A percentile compares a stretch with the other conserved stretches of the same genome.
These are phyloP conservation scores for Clitopilus hobsonii DNA, from an alignment of 768 basidiomycete species.

Conservation along the genomic window DNA sequence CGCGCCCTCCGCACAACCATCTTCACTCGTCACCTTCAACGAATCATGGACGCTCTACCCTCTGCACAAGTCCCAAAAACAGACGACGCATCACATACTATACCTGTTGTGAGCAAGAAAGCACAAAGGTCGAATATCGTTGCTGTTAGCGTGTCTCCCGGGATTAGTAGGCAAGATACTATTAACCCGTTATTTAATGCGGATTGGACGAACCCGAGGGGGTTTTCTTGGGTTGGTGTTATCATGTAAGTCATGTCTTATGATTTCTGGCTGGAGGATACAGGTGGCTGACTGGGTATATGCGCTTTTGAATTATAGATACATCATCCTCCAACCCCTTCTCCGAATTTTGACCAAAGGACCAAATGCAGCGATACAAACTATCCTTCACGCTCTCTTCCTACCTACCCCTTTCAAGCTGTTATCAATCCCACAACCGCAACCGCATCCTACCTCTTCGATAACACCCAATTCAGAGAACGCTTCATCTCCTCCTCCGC, in stretches of 20 bases:
- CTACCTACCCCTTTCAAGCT: conserved; percentile 76
- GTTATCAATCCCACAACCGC: conserved; percentile 18
- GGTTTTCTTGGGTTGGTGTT: conserved; percentile 37
- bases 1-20: conserved; percentile 60
- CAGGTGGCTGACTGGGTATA: neutral
- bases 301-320: conserved; percentile 37
- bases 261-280: neutral
- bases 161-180: conserved; percentile 69
- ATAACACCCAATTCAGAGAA: conserved; percentile 3
- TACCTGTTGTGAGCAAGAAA: conserved; percentile 33
- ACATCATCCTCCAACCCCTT: conserved; percentile 61
- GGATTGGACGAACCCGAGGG: conserved; percentile 31
- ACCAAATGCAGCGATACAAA: conserved; percentile 59
- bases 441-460: conserved; percentile 1
- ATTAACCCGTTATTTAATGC: conserved; percentile 52
- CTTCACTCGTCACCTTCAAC: conserved; percentile 76
- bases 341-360: conserved; percentile 69
- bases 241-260: conserved; percentile 45
- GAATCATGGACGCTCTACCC: conserved; percentile 79
- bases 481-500: neutral
- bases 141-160: conserved; percentile 69
- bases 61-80: conserved; percentile 49
- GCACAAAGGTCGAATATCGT: conserved; percentile 70
- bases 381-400: conserved; percentile 77
- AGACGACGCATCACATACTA: conserved; percentile 23